Evolutionary conservation across 768 basidiomycete genomes (phyloP).

Genomic region (Amanita rimosa): DNA sequence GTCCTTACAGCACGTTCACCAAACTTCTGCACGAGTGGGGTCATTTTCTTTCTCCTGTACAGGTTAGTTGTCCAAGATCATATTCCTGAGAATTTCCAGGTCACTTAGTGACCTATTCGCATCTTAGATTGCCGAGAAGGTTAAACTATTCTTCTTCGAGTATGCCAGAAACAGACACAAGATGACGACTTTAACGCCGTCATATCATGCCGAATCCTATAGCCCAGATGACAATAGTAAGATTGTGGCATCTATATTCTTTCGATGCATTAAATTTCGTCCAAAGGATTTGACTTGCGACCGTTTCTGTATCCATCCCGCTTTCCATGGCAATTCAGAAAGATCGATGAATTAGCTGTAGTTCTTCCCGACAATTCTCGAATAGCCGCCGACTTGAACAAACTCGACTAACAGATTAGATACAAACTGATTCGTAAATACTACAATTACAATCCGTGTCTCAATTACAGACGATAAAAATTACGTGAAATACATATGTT

Average conservation of each 20-base stretch:
- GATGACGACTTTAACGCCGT: conserved; percentile 93
- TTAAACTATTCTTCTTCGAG: conserved; percentile 95
- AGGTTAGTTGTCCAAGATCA: conserved; percentile 34
- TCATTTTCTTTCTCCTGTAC: conserved; percentile 62
- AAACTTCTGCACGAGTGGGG: conserved; percentile 96
- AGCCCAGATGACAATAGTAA: conserved; percentile 93
- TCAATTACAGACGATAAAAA: not conserved
- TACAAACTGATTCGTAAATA: conserved; percentile 12
- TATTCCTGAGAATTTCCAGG: not conserved
- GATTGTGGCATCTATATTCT: conserved; percentile 14
- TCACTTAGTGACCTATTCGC: conserved; percentile 2
- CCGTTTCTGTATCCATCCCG: conserved; percentile 94
- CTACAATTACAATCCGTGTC: conserved; percentile 7
- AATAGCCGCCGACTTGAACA: conserved; percentile 11
- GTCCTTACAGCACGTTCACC: conserved; percentile 95
- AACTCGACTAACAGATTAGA: conserved; percentile 14
- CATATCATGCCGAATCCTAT: conserved; percentile 94
- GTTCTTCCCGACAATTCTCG: conserved; percentile 59
- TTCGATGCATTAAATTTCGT: conserved; percentile 8
- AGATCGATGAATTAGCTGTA: conserved; percentile 83
- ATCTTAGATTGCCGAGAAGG: conserved; percentile 91
- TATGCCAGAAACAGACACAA: conserved; percentile 96
- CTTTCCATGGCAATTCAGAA: conserved; percentile 95
- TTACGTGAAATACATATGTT: not conserved
- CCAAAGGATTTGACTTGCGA: conserved; percentile 81